Evolutionary conservation across 495 filamentous ascomycete genomes (phyloP).

Genomic region (Trichoderma reesei): DNA sequence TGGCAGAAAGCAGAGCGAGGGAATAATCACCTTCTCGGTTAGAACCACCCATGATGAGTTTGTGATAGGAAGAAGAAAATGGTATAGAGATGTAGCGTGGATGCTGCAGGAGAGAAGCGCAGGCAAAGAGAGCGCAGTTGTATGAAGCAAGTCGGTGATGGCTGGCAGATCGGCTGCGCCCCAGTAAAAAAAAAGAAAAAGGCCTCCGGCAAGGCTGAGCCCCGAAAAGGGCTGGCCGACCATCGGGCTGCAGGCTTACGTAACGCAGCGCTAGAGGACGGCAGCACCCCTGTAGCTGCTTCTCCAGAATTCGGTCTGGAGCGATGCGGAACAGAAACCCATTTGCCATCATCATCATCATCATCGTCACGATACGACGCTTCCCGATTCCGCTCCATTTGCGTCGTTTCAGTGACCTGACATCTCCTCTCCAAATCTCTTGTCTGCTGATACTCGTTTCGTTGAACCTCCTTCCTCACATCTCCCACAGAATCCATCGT

Average conservation of each 20-base stretch:
- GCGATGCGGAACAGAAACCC: neutral
- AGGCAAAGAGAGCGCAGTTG: neutral
- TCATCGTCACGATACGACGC: neutral
- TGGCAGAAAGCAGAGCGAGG: conserved; percentile 8
- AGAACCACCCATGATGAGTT: conserved; percentile 25
- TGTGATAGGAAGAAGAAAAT: neutral
- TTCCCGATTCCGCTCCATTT: neutral
- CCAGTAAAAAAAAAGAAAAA: conserved; percentile 8
- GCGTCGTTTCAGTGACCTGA: neutral
- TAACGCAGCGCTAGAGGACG: neutral
- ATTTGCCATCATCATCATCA: neutral
- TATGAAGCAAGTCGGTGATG: neutral
- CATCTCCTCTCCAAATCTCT: neutral
- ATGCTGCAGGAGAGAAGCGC: neutral
- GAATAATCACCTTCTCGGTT: conserved; percentile 26
- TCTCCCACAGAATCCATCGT: neutral
- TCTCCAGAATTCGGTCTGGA: neutral
- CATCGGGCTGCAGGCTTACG: neutral
- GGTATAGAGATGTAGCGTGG: neutral
- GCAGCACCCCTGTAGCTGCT: neutral
- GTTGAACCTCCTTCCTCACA: neutral
- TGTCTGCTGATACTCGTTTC: neutral
- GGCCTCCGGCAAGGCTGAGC: conserved; percentile 4
- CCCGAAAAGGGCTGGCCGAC: neutral
- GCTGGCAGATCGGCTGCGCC: conserved; percentile 3